These are phyloP conservation scores for Globisporangium splendens DNA, from an alignment of 352 stramenopile species.

Conservation along the genomic window DNA sequence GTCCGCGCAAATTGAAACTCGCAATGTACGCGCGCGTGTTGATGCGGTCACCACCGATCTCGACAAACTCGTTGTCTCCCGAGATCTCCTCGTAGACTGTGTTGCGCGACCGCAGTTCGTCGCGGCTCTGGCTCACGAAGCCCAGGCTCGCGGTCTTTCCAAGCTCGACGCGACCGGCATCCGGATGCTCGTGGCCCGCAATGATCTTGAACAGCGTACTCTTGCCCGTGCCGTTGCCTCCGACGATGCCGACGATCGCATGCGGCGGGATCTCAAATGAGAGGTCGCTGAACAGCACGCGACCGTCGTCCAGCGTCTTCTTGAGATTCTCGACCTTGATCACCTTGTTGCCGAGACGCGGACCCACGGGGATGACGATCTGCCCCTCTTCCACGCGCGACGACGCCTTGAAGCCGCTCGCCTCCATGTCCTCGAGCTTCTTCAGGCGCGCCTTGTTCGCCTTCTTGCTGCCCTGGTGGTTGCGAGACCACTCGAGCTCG, in stretches of 20 bases:
- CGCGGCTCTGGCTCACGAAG: constrained; percentile 75
- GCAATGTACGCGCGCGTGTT: constrained; percentile 85
- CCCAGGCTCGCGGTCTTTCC: constrained; percentile 79
- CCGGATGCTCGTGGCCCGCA: constrained; percentile 85
- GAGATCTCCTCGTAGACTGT: constrained; percentile 87
- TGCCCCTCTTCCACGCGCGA: constrained; percentile 75
- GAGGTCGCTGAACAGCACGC: constrained; percentile 91
- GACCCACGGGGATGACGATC: constrained; percentile 91
- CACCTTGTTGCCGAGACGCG: constrained; percentile 92
- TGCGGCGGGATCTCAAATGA: constrained; percentile 94
- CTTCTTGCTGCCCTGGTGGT: constrained; percentile 79
- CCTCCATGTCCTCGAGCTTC: constrained; percentile 91
- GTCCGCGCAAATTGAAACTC: constrained; percentile 79
- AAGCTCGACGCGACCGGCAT: constrained; percentile 71
- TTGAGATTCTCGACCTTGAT: constrained; percentile 75
- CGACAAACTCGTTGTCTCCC: constrained; percentile 81
- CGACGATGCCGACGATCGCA: constrained; percentile 96
- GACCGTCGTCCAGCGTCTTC: constrained; percentile 70
- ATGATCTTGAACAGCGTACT: constrained; percentile 96
- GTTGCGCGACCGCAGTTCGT: constrained; percentile 57
- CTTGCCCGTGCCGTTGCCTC: constrained; percentile 97
- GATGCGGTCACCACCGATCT: constrained; percentile 70
- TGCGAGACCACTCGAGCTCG: constrained; percentile 95
- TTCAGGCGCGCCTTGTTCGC: constrained; percentile 91
- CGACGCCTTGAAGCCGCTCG: constrained; percentile 40